Conservation (phyloP, 176 grass and related monocot genomes). For the Rhynchospora breviuscula region DNA sequence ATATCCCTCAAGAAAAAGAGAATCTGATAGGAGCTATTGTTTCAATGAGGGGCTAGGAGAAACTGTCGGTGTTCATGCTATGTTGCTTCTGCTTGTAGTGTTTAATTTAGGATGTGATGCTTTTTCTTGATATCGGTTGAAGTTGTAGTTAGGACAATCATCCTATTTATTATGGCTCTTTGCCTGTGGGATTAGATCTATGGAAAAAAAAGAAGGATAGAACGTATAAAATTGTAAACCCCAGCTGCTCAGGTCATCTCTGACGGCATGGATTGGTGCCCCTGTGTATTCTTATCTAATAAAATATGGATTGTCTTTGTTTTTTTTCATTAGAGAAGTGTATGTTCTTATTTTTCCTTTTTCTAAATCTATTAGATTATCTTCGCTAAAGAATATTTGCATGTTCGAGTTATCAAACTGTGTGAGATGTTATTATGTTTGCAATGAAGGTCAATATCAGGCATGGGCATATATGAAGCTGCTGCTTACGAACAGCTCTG, state of each 20-base stretch:
- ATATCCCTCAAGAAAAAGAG: neutral
- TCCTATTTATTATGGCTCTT: neutral
- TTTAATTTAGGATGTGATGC: neutral
- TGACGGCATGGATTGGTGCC: neutral
- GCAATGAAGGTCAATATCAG: neutral
- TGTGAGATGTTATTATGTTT: too few species aligned
- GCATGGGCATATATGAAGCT: neutral
- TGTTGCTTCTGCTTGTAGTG: neutral
- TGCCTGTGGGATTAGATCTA: neutral
- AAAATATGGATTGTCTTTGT: neutral
- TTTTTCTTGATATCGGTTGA: neutral
- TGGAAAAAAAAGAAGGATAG: neutral
- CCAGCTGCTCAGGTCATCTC: neutral
- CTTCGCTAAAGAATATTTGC: neutral
- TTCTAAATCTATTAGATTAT: neutral
- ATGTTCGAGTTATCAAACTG: neutral
- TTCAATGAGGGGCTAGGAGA: neutral
- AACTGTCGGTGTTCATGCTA: neutral
- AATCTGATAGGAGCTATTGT: neutral
- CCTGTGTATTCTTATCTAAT: neutral
- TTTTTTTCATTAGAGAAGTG: neutral
- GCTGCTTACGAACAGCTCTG: neutral
- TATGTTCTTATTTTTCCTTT: neutral
- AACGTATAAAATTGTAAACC: neutral
- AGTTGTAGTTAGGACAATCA: neutral